These are phyloP conservation scores for Saccharomycopsis malanga DNA, from an alignment of 805 yeast species.

Conservation along the genomic window DNA sequence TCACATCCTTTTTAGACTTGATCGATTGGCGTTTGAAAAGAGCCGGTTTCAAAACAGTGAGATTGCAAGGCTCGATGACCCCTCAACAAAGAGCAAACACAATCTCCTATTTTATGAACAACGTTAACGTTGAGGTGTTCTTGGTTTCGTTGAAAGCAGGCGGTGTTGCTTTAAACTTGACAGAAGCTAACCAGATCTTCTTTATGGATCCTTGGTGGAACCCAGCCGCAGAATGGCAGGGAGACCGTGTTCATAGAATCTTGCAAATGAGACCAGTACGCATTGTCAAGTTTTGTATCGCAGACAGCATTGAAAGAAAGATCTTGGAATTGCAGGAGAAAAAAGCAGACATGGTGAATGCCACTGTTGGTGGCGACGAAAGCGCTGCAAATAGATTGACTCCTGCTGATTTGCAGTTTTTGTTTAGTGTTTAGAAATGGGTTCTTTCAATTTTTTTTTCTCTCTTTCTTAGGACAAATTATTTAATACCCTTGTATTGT, in stretches of 20 bases:
- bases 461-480: no score
- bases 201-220: slow-evolving; percentile 99
- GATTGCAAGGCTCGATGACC: slow-evolving; percentile 94
- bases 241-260: slow-evolving; percentile 95
- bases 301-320: slow-evolving; percentile 93
- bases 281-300: slow-evolving; percentile 87
- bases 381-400: slow-evolving; percentile 83
- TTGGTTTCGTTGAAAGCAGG: slow-evolving; percentile 95
- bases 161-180: slow-evolving; percentile 93
- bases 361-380: slow-evolving; percentile 90
- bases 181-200: slow-evolving; percentile 96
- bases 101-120: slow-evolving; percentile 86
- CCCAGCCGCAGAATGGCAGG: slow-evolving; percentile 97
- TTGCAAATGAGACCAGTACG: slow-evolving; percentile 94
- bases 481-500: no score
- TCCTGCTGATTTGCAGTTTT: slow-evolving; percentile 90
- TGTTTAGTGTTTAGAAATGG: slow-evolving; percentile 63
- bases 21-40: slow-evolving; percentile 93
- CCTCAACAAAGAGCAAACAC: slow-evolving; percentile 92
- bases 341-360: slow-evolving; percentile 96
- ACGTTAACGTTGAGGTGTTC: slow-evolving; percentile 86
- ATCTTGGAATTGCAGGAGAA: slow-evolving; percentile 94
- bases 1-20: slow-evolving; percentile 91
- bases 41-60: slow-evolving; percentile 93
- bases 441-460: no score